These are phyloP conservation scores for Sclerotinia spermophila DNA, from an alignment of 2,329 filamentous ascomycete genomes.

Conservation along the genomic window DNA sequence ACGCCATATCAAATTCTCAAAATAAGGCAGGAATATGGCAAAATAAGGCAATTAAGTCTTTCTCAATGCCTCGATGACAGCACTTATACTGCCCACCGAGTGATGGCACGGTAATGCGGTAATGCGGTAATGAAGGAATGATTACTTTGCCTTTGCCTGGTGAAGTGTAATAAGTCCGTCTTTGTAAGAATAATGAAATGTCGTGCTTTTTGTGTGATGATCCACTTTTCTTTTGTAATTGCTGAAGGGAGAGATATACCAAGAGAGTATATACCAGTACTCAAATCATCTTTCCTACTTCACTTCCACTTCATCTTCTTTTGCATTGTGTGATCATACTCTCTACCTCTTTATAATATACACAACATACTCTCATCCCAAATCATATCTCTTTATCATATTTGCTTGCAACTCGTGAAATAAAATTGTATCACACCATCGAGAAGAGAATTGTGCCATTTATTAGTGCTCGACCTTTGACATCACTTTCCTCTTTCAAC, in stretches of 20 bases:
- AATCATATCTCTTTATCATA: background rate
- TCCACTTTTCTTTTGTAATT: conserved; percentile 10
- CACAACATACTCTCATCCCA: background rate
- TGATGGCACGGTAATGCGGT: background rate
- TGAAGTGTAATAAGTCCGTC: background rate
- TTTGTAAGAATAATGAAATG: conserved; percentile 15
- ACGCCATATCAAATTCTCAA: conserved; percentile 16
- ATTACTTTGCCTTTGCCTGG: background rate
- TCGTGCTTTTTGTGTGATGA: conserved; percentile 15
- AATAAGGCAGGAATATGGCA: background rate
- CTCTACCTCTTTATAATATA: background rate
- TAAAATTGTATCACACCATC: conserved; percentile 12
- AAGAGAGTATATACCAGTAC: conserved; percentile 12
- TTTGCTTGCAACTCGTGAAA: background rate
- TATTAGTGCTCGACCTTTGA: background rate
- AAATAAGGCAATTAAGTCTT: background rate
- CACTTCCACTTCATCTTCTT: background rate
- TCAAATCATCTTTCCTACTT: background rate
- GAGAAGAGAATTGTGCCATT: conserved; percentile 14
- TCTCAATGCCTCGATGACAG: background rate
- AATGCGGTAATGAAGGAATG: background rate
- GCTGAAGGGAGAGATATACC: background rate
- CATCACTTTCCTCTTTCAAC: background rate
- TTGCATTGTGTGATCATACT: background rate
- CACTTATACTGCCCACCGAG: background rate